A percentile compares a stretch with the other conserved stretches of the same genome.
These are phyloP conservation scores for Fraxinus floribunda DNA, from an alignment of 305 asterid species.

Conservation along the genomic window DNA sequence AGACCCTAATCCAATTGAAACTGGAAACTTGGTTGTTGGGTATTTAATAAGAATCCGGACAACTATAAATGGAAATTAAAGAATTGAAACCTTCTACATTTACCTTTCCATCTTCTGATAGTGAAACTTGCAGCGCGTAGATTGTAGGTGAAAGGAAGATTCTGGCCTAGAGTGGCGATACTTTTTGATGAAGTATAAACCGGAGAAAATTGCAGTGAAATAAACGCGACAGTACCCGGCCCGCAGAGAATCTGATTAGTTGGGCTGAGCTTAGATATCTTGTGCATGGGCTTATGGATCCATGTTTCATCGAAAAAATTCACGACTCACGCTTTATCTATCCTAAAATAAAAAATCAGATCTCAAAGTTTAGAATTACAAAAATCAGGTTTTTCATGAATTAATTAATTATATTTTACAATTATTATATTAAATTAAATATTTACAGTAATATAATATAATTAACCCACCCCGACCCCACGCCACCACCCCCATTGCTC, in stretches of 20 bases:
- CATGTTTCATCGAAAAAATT: not conserved
- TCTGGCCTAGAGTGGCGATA: not conserved
- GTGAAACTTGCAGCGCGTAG: not conserved
- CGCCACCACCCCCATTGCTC: too few relatives aligned
- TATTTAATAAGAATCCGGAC: not conserved
- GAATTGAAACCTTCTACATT: too few relatives aligned
- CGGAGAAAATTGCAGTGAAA: not conserved
- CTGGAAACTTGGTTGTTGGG: not conserved
- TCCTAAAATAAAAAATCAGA: too few relatives aligned
- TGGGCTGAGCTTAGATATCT: not conserved
- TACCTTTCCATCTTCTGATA: too few relatives aligned
- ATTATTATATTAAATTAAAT: too few relatives aligned
- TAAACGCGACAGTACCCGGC: not conserved
- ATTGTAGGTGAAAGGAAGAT: not conserved
- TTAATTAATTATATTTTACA: too few relatives aligned
- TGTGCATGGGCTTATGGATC: not conserved
- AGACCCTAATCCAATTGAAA: slow-evolving; percentile 12
- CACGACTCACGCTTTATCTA: too few relatives aligned
- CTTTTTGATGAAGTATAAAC: not conserved
- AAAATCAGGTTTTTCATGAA: too few relatives aligned
- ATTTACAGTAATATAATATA: too few relatives aligned
- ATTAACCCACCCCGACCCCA: too few relatives aligned
- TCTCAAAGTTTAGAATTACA: too few relatives aligned
- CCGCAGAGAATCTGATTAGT: not conserved
- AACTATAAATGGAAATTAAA: not conserved